Percentiles rank a stretch among this genome's conserved stretches.
These are phyloP conservation scores for Gonapodya prolifera DNA, from an alignment of 192 early-diverging fungal species.

Conservation along the genomic window DNA sequence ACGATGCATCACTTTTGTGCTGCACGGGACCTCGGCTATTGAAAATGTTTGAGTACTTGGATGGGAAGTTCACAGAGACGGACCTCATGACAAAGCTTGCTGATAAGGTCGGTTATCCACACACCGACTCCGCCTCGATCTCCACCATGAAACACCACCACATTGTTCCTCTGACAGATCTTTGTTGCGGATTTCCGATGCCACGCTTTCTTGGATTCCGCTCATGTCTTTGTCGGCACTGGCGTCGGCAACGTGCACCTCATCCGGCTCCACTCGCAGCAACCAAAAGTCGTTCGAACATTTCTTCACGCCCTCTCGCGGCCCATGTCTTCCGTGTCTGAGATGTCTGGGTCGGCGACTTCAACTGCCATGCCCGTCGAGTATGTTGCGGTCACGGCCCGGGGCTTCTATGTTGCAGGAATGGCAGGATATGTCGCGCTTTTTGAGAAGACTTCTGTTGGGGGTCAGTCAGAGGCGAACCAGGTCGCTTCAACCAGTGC, in stretches of 20 bases:
- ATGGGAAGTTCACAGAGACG: neutral
- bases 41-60: neutral
- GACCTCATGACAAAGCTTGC: neutral
- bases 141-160: neutral
- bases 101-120: neutral
- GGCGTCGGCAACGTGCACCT: neutral
- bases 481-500: neutral
- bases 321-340: neutral
- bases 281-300: neutral
- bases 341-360: neutral
- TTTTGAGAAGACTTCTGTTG: neutral
- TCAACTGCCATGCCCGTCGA: neutral
- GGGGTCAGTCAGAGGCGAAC: neutral
- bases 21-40: neutral
- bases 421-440: neutral
- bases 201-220: neutral
- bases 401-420: neutral
- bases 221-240: neutral
- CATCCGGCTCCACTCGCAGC: neutral
- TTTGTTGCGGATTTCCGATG: neutral
- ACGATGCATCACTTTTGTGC: neutral
- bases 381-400: neutral
- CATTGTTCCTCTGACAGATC: neutral
- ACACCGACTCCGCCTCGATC: too few relatives aligned
- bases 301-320: neutral